phyloP scores from a whole-genome alignment of 441 rosid genomes.

The Pelargonium cotyledonis region DNA sequence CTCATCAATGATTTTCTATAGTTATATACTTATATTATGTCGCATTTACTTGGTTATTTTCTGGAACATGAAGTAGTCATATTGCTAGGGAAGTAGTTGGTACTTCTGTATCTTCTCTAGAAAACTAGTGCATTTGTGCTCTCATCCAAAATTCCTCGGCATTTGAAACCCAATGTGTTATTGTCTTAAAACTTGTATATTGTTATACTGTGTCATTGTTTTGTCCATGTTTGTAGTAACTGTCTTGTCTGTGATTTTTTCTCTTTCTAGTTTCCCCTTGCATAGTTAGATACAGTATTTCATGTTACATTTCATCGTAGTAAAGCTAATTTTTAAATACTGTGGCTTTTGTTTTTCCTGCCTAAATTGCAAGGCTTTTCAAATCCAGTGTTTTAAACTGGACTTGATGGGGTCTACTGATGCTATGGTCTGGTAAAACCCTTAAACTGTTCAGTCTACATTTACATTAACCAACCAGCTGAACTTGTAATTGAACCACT shows the following conservation, averaged over 20 bases:
- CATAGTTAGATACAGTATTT: no score
- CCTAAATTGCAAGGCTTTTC: no score
- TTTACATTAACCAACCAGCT: background rate
- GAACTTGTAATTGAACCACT: no score
- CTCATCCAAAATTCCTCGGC: background rate
- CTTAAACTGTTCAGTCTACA: no score
- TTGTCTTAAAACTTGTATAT: background rate
- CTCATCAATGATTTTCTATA: background rate
- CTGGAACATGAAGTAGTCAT: background rate
- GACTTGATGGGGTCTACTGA: no score
- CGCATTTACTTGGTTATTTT: background rate
- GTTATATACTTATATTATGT: background rate
- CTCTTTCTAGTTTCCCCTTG: no score
- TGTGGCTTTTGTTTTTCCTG: no score
- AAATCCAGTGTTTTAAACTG: no score
- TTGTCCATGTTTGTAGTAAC: background rate
- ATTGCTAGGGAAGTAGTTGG: background rate
- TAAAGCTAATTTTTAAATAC: no score
- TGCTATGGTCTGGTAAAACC: no score
- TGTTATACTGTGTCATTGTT: no score
- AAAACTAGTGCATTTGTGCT: background rate
- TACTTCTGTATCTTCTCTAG: background rate
- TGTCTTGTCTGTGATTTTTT: background rate
- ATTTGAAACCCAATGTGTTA: background rate
- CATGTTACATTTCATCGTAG: no score